phyloP scores from a whole-genome alignment of 2,329 filamentous ascomycete genomes.

The Colletotrichum sublineola region DNA sequence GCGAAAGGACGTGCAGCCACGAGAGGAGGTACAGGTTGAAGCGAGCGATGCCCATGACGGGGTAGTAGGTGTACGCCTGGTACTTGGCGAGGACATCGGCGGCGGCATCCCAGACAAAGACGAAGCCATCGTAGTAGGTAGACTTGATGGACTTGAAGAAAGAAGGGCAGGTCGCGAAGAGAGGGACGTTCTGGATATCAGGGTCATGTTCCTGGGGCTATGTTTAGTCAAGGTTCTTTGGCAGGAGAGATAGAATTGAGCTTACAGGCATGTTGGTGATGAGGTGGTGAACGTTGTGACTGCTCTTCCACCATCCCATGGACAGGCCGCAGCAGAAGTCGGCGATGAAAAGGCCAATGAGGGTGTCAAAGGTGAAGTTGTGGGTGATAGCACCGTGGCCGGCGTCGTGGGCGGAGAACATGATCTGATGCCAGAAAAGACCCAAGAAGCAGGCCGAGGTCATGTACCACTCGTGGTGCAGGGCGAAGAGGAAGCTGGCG shows the following conservation, averaged over 20 bases:
- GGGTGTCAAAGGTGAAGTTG: slow-evolving; percentile 68
- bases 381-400: slow-evolving; percentile 74
- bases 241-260: neutral
- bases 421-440: slow-evolving; percentile 76
- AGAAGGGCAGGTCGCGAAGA: slow-evolving; percentile 75
- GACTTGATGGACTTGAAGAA: slow-evolving; percentile 75
- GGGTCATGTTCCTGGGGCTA: slow-evolving; percentile 64
- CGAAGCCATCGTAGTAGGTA: slow-evolving; percentile 73
- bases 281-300: slow-evolving; percentile 77
- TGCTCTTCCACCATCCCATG: slow-evolving; percentile 79
- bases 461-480: slow-evolving; percentile 67
- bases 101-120: slow-evolving; percentile 72
- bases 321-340: slow-evolving; percentile 76
- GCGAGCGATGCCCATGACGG: slow-evolving; percentile 74
- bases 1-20: slow-evolving; percentile 73
- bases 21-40: slow-evolving; percentile 80
- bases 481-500: slow-evolving; percentile 57
- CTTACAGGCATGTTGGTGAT: slow-evolving; percentile 72
- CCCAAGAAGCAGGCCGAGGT: slow-evolving; percentile 71
- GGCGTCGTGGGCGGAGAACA: slow-evolving; percentile 77
- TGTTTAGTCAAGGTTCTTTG: slow-evolving; percentile 37
- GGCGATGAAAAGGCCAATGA: slow-evolving; percentile 73
- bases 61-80: slow-evolving; percentile 78
- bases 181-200: slow-evolving; percentile 75
- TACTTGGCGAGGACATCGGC: slow-evolving; percentile 71